Evolutionary conservation across 345 rosid genomes (phyloP), one percentile per base, ranked within the genome.

Genomic region (Aquilaria sinensis): DNA sequence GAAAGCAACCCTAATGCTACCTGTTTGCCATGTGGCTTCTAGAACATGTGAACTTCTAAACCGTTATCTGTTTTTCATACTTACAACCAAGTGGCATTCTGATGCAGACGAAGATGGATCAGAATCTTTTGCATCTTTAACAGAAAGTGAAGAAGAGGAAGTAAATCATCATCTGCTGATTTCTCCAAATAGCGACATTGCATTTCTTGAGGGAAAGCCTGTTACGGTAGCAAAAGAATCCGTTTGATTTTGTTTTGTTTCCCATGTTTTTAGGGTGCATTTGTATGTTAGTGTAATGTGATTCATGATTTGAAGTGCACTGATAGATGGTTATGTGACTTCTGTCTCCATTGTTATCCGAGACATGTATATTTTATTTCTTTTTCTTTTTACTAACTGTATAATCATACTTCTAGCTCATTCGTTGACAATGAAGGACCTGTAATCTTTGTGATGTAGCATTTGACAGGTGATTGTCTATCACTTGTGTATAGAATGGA

Each of bases 91-190:
- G 52, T 71, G 11, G 23, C 60, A 31, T 52, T 52, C 60, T 32
- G 71, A 51, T 64, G 72, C 62, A 70, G 80, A 78, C 62, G 85
- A 81, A 55, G 98, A 83, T 37, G 76, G 72, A 52, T 75, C 80
- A 51, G 84, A 68, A 53, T 90, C 99, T n/a, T 66, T 64, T 67
- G 77, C 66, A 57, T 85, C 86, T 45, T 62, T 67, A 32, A 62
- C 85, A 49, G 86, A 74, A 49, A 85, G 88, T n/a, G 93, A 81
- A 67, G 95, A 74, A 68, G 92, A 81, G 74, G 90, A 74, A 60
- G 69, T 80, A 68, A 77, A 79, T 77, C 89, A 85, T 60, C 90
- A 81, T 75, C 82, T 90, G 71, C 81, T 90, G 63, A 74, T 81
- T 37, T 45, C 67, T 53, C 79, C 82, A 8, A 83, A 85, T 62